Base-by-base conservation (phyloP, 192 early-diverging fungal species). In the Umbelopsis ramanniana region DNA sequence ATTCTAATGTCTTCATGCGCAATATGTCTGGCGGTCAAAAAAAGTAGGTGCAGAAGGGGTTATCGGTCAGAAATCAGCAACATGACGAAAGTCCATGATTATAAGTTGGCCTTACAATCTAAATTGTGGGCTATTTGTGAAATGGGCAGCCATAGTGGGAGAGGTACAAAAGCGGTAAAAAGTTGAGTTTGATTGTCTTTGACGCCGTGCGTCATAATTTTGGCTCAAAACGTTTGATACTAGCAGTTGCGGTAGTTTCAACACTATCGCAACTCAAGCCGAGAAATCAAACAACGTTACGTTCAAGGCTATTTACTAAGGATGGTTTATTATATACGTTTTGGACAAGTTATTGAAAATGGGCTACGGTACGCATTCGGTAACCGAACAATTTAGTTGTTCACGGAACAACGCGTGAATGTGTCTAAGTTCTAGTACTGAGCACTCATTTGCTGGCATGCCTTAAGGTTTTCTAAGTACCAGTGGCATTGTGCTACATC, bases 401-500 rank as follows among this genome's bases (percentile, higher is more conserved):
- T 43, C n/a, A 21, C 2, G 14, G n/a, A 52, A 52, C 21, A 21
- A 52, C n/a, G n/a, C 52, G 14, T 17, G 4, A 17, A 54, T 14
- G n/a, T 54, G 3, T 22, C 12, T 23, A 22, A 11, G 10, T 2
- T 54, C 53, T 81, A 80, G 54, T 82, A 81, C 45, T 84, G 79
- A n/a, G 74, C 66, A 23, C 81, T 77, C 81, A 84, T 83, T 47
- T 78, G 71, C 47, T 93, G 94, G 86, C 95, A 98, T 66, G 90
- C 85, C 88, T 96, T 96, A 68, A 98, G 88, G 82, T 91, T 87
- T 73, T 98, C 94, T 37, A 96, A 80, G 81, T 95, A 95, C 87
- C 91, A 95, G 82, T 94, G 91, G 85, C 96, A 98, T 33, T 88
- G 84, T 45, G 72, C 77, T 74, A 93, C 90, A 80, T 96, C 90